These are phyloP conservation scores for Moesziomyces sp. DNA, from an alignment of 1,284 basidiomycete genomes.

Conservation along the genomic window DNA sequence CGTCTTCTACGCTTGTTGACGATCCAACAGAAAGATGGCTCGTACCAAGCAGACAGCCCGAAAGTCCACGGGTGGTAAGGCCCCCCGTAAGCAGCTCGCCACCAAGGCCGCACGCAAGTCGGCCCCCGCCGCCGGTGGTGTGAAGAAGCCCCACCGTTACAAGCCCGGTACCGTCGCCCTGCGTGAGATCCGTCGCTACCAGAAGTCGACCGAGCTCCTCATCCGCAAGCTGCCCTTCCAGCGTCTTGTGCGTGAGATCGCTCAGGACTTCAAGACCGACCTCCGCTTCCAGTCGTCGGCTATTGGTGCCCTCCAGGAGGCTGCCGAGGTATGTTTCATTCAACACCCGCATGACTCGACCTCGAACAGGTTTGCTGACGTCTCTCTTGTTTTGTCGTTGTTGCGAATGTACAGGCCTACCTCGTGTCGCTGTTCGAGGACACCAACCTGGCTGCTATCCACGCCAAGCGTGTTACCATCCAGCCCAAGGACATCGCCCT, in stretches of 20 bases:
- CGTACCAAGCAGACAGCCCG: conserved; percentile 68
- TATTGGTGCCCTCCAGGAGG: conserved; percentile 78
- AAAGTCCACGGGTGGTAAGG: conserved; percentile 70
- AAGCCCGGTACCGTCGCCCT: conserved; percentile 67
- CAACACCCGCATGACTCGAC: too few relatives aligned
- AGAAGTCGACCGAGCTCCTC: conserved; percentile 67
- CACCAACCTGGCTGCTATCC: conserved; percentile 67
- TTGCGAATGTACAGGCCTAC: conserved; percentile 68
- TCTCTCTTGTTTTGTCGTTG: too few relatives aligned
- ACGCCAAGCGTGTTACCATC: conserved; percentile 68
- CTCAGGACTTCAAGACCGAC: conserved; percentile 83
- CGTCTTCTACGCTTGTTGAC: neutral
- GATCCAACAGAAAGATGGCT: conserved; percentile 57
- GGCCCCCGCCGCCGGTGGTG: conserved; percentile 67
- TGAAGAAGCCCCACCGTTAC: conserved; percentile 68
- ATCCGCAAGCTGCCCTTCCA: conserved; percentile 71
- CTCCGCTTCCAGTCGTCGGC: conserved; percentile 73
- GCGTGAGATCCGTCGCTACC: conserved; percentile 68
- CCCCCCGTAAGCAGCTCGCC: conserved; percentile 68
- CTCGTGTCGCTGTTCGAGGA: conserved; percentile 68
- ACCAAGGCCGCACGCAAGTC: conserved; percentile 68
- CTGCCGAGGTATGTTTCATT: conserved; percentile 71
- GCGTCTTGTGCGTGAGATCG: conserved; percentile 79
- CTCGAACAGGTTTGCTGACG: too few relatives aligned
- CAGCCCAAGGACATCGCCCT: conserved; percentile 68